phyloP scores from a whole-genome alignment of 306 rosid species.

The Gastrolobium bilobum region DNA sequence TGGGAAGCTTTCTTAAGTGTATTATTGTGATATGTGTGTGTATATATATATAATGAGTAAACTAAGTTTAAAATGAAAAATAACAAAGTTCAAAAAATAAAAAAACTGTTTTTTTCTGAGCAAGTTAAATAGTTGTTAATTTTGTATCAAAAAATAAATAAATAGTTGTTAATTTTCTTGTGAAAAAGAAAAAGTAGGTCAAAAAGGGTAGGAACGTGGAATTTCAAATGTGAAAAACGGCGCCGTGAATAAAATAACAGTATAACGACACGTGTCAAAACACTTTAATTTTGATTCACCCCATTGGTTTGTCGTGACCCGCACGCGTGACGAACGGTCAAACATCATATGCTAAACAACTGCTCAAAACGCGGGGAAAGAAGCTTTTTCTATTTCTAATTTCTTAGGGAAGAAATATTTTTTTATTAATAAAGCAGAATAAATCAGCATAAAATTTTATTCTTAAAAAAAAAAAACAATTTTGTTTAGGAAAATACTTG shows the following conservation, averaged over 20 bases:
- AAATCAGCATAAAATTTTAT: neutral
- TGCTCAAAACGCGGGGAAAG: constrained; percentile 36
- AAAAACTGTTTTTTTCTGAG: no score
- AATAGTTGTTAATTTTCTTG: neutral
- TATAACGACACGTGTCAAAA: constrained; percentile 60
- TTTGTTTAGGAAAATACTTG: neutral
- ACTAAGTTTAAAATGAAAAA: no score
- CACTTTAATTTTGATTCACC: constrained; percentile 15
- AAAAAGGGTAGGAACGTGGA: constrained; percentile 41
- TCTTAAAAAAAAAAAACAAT: neutral
- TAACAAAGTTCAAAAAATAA: no score
- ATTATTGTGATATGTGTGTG: no score
- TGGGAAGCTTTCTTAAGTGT: neutral
- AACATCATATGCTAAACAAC: constrained; percentile 51
- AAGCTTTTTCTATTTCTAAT: neutral
- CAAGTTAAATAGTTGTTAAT: no score
- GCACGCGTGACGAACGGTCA: constrained; percentile 87
- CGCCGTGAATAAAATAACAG: constrained; percentile 50
- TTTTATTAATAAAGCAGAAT: neutral
- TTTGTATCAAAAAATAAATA: no score
- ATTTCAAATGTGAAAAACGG: constrained; percentile 61
- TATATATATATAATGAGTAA: no score
- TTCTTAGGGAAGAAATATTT: neutral
- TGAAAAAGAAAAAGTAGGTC: constrained; percentile 24
- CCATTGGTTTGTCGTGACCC: constrained; percentile 71